phyloP scores from a whole-genome alignment of 169 alveolate genomes.

The Amoebophrya sp. region DNA sequence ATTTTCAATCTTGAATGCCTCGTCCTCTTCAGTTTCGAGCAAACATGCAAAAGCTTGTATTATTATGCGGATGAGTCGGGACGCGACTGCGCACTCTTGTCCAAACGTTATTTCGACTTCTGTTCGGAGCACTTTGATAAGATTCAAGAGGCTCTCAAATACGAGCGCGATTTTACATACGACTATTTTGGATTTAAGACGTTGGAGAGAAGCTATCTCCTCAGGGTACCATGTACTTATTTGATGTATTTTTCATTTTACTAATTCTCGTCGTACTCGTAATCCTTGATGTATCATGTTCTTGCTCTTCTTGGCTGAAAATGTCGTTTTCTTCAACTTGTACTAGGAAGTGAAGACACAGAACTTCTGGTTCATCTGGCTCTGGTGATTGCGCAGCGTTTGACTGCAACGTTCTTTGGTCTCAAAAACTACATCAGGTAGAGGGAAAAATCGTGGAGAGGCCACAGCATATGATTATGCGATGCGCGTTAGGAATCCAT shows the following conservation, averaged over 20 bases:
- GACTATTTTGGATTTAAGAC: slow-evolving; percentile 95
- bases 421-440: too few relatives aligned
- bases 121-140: slow-evolving; percentile 70
- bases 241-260: neutral
- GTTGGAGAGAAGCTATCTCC: slow-evolving; percentile 62
- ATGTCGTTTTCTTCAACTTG: too few relatives aligned
- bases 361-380: too few relatives aligned
- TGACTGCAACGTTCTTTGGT: too few relatives aligned
- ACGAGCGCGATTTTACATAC: slow-evolving; percentile 86
- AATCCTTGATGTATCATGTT: too few relatives aligned
- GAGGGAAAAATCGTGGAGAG: slow-evolving; percentile 87
- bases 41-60: slow-evolving; percentile 64
- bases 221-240: neutral
- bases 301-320: too few relatives aligned
- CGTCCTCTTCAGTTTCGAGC: slow-evolving; percentile 64
- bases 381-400: too few relatives aligned
- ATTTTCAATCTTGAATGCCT: too few relatives aligned
- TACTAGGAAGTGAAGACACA: too few relatives aligned
- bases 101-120: slow-evolving; percentile 82
- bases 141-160: slow-evolving; percentile 81
- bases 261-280: neutral
- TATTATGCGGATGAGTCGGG: slow-evolving; percentile 73
- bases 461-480: slow-evolving; percentile 96
- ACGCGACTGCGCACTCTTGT: slow-evolving; percentile 80
- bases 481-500: slow-evolving; percentile 95